Base-by-base conservation (phyloP, 352 stramenopile genomes). In the Phytopythium aichiense region DNA sequence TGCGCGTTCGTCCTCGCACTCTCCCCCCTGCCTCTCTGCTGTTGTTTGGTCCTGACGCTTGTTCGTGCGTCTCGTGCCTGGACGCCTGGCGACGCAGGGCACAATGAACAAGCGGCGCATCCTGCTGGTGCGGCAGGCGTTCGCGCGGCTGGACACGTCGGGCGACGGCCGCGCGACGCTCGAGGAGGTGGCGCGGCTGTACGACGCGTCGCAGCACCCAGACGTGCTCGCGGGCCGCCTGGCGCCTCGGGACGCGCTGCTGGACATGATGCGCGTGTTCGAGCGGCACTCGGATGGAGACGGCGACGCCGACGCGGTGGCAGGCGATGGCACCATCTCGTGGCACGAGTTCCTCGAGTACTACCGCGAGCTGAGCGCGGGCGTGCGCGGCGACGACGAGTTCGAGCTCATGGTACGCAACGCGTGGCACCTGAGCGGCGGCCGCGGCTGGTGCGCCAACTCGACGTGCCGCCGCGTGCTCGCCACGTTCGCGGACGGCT, bases 301-400 rank as follows among this genome's bases (percentile, higher is more conserved):
- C 13, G 33, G 1, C 20, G 23, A 31, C 28, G 18, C 16, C 13
- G 20, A 35, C 4, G n/a, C 15, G 9, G 53, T 20, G 35, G 55
- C 55, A 6, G 63, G 64, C 0, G 80, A 91, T 51, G 80, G 80
- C 35, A 65, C 74, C 38, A 85, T 95, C 63, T 91, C 77, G 16
- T 89, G 82, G 76, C 77, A 79, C 62, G 84, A 96, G 60, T 97
- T 97, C 60, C 68, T 95, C n/a, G 58, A 76, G 2, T 97, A 97
- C 76, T 97, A 97, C 73, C 92, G 92, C 37, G 91, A 97, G 64
- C 59, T 97, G 30, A 91, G 84, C 56, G 86, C 80, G 0, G 81
- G 76, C 16, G 91, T 98, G 53, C 63, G 65, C 45, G 70, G 79
- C 56, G 91, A 97, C 71, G 88, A 95, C 63, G 82, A 91, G 65